Evolutionary conservation across 2,329 filamentous ascomycete genomes (phyloP), one percentile per base, ranked within the genome.

Genomic region (Colletotrichum kahawae): DNA sequence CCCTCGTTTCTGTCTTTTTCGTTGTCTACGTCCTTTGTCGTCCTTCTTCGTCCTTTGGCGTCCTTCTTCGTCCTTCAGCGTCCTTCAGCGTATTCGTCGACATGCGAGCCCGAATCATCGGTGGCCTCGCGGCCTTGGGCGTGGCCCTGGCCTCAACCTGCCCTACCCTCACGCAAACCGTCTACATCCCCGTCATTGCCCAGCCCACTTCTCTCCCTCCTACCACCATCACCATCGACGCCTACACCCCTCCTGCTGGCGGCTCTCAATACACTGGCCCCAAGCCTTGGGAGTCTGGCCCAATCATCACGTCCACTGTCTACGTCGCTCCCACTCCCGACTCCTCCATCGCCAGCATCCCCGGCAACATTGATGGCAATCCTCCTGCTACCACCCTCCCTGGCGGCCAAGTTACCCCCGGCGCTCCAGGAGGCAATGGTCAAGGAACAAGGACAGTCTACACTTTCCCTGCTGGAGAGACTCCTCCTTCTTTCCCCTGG

Each of bases 141-240:
- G 80, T 85, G 13, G 43, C 43, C 43, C 43, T 48, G 18, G 43
- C 43, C 43, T 34, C 57, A 5, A 60, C 57, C 29, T 33, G 56
- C 75, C 74, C 82, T 54, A 79, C 83, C 72, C 80, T 80, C 9
- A 85, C 85, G 43, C 84, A 83, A 43, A 90, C 88, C 51, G 83
- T 90, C 75, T 87, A 89, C 77, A 81, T 90, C 77, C 89, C 88
- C 38, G 82, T 89, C 65, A 83, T 78, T 65, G 24, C 64, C 13
- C 68, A 79, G 66, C 75, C 72, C 43, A 59, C 78, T n/a, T 64
- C 78, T 62, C 66, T 78, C 7, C 54, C 65, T 29, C 68, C 78
- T 24, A 67, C 78, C 66, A 71, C 78, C 12, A 67, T 72, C 56
- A 78, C 69, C n/a, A 56, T 76, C 10, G 69, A 77, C 66, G 73